phyloP scores from a whole-genome alignment of 106 monocot genomes.

The Dioscorea alata region DNA sequence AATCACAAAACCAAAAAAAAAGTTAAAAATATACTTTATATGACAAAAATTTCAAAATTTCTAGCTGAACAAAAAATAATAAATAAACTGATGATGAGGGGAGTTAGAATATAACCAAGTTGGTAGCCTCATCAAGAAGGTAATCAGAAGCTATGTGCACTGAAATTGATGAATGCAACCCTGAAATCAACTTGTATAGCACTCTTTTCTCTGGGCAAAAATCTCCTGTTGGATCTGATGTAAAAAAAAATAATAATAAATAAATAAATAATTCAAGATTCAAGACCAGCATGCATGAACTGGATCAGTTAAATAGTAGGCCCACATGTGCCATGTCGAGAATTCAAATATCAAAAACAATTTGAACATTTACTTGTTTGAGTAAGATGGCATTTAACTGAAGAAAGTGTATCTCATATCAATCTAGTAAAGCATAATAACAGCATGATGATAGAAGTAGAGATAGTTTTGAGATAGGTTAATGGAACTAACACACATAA shows the following conservation, averaged over 20 bases:
- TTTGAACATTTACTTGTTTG: no score
- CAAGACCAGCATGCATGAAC: no score
- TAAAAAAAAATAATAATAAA: not conserved
- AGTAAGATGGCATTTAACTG: no score
- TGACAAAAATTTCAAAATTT: not conserved
- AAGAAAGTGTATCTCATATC: no score
- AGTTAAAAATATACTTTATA: not conserved
- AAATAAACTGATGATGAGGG: not conserved
- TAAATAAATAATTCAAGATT: no score
- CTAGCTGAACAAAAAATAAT: not conserved
- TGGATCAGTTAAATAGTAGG: no score
- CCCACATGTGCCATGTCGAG: no score
- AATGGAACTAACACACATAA: no score
- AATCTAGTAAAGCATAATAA: no score
- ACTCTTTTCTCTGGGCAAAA: conserved; percentile 60
- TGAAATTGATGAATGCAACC: conserved; percentile 69
- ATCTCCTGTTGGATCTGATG: conserved; percentile 77
- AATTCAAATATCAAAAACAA: no score
- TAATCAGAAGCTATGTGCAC: conserved; percentile 92
- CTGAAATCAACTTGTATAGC: conserved; percentile 71
- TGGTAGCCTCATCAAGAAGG: conserved; percentile 66
- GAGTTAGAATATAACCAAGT: conserved; percentile 35
- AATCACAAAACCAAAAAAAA: not conserved
- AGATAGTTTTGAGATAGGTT: no score
- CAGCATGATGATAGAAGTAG: no score